Evolutionary conservation across 495 filamentous ascomycete species (phyloP).

Genomic region (Penicillium roqueforti): DNA sequence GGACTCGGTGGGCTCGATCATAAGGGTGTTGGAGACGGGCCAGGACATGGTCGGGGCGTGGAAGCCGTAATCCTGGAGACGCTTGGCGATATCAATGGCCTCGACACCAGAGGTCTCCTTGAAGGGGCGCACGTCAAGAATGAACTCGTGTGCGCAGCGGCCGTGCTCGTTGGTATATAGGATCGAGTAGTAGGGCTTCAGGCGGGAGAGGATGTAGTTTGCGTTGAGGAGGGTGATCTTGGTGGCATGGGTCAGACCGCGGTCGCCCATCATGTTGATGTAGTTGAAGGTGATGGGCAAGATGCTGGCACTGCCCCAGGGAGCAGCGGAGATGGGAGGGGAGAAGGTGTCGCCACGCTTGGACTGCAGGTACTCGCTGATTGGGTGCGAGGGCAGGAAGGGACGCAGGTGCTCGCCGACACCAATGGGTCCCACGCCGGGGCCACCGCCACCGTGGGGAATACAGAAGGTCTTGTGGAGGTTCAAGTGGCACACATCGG

Average conservation of each 20-base stretch:
- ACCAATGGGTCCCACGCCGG: slow-evolving; percentile 92
- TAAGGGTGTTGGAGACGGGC: slow-evolving; percentile 93
- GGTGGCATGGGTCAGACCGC: slow-evolving; percentile 89
- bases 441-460: slow-evolving; percentile 93
- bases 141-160: slow-evolving; percentile 97
- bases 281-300: slow-evolving; percentile 97
- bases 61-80: slow-evolving; percentile 97
- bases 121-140: slow-evolving; percentile 85
- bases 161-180: slow-evolving; percentile 86
- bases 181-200: slow-evolving; percentile 86
- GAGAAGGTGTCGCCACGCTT: slow-evolving; percentile 56
- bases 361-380: slow-evolving; percentile 50
- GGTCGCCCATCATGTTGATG: slow-evolving; percentile 92
- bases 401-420: slow-evolving; percentile 76
- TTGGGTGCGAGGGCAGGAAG: slow-evolving; percentile 74
- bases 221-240: slow-evolving; percentile 93
- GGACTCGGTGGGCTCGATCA: slow-evolving; percentile 98
- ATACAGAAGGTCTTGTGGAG: slow-evolving; percentile 99
- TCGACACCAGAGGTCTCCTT: slow-evolving; percentile 82
- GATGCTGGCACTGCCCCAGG: slow-evolving; percentile 90
- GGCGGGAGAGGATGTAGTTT: slow-evolving; percentile 92
- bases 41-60: slow-evolving; percentile 98
- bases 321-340: slow-evolving; percentile 76
- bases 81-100: slow-evolving; percentile 96
- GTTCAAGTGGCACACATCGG: slow-evolving; percentile 97